Conservation (phyloP, 768 basidiomycete genomes). For the Postia placenta region DNA sequence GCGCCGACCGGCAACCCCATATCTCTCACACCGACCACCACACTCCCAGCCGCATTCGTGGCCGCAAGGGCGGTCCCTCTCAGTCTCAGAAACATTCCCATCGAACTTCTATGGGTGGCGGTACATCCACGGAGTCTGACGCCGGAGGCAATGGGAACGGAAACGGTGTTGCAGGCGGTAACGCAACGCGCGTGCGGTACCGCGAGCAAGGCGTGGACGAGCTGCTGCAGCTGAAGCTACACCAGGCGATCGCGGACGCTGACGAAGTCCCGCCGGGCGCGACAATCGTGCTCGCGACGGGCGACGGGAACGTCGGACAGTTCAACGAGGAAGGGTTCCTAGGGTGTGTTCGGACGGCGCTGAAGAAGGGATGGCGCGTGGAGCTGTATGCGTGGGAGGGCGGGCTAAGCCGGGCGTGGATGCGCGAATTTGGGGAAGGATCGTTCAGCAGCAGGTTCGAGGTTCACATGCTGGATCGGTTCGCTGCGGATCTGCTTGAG, state of each 20-base stretch:
- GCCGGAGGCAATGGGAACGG: constrained; percentile 10
- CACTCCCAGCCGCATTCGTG: constrained; percentile 14
- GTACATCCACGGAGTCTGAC: constrained; percentile 28
- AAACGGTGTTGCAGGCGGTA: constrained; percentile 12
- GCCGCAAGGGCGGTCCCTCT: constrained; percentile 10
- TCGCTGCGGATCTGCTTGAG: constrained; percentile 32
- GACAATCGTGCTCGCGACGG: constrained; percentile 89
- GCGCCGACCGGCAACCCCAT: constrained; percentile 43
- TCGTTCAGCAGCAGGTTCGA: constrained; percentile 22
- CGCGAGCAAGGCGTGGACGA: constrained; percentile 96
- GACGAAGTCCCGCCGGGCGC: constrained; percentile 59
- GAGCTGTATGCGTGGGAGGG: constrained; percentile 92
- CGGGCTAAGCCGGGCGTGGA: constrained; percentile 75
- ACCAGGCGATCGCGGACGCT: constrained; percentile 73
- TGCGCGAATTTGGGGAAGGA: constrained; percentile 53
- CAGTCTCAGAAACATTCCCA: constrained; percentile 17
- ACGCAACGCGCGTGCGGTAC: constrained; percentile 45
- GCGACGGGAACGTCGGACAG: constrained; percentile 88
- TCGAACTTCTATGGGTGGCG: constrained; percentile 16
- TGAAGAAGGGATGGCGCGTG: constrained; percentile 90
- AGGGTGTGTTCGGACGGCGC: constrained; percentile 78
- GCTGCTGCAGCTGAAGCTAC: constrained; percentile 85
- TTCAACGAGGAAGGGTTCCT: constrained; percentile 93
- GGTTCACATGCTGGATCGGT: constrained; percentile 31
- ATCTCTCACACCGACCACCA: not conserved